Conservation (phyloP, 2,329 filamentous ascomycete species). For the Juglanconis sp. region DNA sequence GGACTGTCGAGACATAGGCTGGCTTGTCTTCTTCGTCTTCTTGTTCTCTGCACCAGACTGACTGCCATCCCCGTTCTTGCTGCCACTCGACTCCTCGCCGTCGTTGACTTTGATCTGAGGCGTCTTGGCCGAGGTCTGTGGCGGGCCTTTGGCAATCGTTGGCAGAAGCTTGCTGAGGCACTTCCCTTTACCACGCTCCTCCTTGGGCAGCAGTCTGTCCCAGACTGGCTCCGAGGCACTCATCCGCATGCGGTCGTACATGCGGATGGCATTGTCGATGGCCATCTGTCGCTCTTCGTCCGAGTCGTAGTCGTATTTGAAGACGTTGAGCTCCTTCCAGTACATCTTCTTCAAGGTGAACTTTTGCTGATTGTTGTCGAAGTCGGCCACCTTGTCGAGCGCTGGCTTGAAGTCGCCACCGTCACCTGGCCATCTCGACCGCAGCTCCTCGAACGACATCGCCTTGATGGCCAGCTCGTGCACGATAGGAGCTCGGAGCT, state of each 20-base stretch:
- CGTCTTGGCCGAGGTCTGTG: constrained; percentile 44
- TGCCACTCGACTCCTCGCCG: constrained; percentile 43
- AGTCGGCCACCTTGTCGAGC: constrained; percentile 57
- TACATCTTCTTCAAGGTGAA: constrained; percentile 55
- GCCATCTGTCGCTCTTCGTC: constrained; percentile 55
- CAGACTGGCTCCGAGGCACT: constrained; percentile 55
- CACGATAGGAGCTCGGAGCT: constrained; percentile 47
- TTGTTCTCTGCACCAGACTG: constrained; percentile 29
- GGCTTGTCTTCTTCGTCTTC: constrained; percentile 33
- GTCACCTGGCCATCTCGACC: constrained; percentile 47
- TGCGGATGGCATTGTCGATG: constrained; percentile 58
- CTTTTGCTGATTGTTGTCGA: constrained; percentile 44
- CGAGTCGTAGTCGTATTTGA: constrained; percentile 55
- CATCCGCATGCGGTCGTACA: constrained; percentile 58
- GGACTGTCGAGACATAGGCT: constrained; percentile 46
- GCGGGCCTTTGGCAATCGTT: constrained; percentile 52
- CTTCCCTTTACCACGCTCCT: constrained; percentile 58
- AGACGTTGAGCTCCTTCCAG: constrained; percentile 64
- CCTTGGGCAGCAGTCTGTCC: constrained; percentile 57
- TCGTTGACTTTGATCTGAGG: constrained; percentile 51
- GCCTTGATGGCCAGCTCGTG: constrained; percentile 59
- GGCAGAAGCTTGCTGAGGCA: constrained; percentile 61
- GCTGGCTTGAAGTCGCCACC: constrained; percentile 52
- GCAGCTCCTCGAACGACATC: constrained; percentile 46
- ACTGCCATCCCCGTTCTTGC: constrained; percentile 39